Base-by-base conservation (phyloP, 306 rosid genomes). In the Herpetospermum pedunculosum region DNA sequence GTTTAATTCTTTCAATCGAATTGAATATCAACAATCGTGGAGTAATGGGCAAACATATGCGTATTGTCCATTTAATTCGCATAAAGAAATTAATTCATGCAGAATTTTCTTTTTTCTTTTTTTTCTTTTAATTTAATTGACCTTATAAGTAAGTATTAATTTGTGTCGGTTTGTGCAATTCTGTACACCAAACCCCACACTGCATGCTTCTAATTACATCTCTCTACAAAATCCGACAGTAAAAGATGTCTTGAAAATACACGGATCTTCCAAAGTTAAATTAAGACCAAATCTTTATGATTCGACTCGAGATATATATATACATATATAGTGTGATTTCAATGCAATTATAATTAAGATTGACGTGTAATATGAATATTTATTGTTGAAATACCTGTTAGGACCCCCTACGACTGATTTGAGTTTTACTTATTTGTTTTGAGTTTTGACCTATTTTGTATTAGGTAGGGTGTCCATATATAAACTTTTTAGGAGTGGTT, bases 31-130 rank as follows among this genome's bases (percentile, higher is more conserved):
- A n/a, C 70, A 63, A 63, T 63, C 70, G 34, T 63, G 28, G 37
- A 63, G 70, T n/a, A 63, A 37, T 34, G 69, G 69, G 69, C 69
- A 62, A 62, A 62, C 44, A 62, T 34, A 62, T 62, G 69, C 69
- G 13, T 62, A 62, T 62, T 62, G 69, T 34, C 69, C 44, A 62
- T 32, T 62, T 62, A 62, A 32, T 62, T 62, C 21, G 7, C 43
- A 21, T 5, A 34, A 41, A 14, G 9, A 48, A 73, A 58, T 23
- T 19, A 41, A 50, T 3, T 58, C 35, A 70, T 21, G 40, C 68
- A 60, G 40, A 23, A n/a, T n/a, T 54, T 54, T 23, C 0, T 8
- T 28, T 12, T 26, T 47, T 2, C 12, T 43, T 9, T 8, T 28
- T 1, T 34, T 30, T 8, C 12, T 18, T 60, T 34, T 16, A 60